A percentile compares a stretch with the other conserved stretches of the same genome.
Evolutionary conservation across 2,329 filamentous ascomycete species (phyloP).

Genomic region (Penicillium freii): DNA sequence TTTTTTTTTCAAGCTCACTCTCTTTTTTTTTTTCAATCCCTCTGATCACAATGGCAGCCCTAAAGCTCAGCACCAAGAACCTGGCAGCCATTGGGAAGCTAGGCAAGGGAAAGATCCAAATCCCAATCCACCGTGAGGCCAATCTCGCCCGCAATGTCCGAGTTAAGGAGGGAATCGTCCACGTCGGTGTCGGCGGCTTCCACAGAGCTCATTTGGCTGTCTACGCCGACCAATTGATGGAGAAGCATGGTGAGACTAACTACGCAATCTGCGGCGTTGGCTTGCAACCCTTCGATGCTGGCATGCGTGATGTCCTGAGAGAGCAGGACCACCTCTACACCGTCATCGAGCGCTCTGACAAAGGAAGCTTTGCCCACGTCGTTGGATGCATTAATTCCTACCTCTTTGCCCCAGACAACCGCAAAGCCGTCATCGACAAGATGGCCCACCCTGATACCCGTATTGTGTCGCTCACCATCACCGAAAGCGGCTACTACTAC

Average conservation of each 20-base stretch:
- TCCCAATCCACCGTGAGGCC: slow-evolving; percentile 43
- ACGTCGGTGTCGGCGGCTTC: slow-evolving; percentile 56
- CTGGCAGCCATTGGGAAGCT: slow-evolving; percentile 36
- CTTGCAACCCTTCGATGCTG: slow-evolving; percentile 50
- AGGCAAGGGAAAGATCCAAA: slow-evolving; percentile 29
- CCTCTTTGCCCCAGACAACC: slow-evolving; percentile 53
- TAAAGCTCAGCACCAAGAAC: slow-evolving; percentile 44
- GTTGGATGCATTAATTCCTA: slow-evolving; percentile 55
- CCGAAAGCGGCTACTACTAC: slow-evolving; percentile 58
- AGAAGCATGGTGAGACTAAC: slow-evolving; percentile 46
- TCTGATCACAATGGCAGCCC: slow-evolving; percentile 30
- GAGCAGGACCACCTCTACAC: slow-evolving; percentile 55
- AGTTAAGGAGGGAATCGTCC: slow-evolving; percentile 56
- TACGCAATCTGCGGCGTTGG: slow-evolving; percentile 56
- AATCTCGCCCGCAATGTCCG: slow-evolving; percentile 32
- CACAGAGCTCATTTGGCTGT: slow-evolving; percentile 55
- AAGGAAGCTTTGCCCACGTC: slow-evolving; percentile 50
- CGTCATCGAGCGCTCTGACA: slow-evolving; percentile 54
- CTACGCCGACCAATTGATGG: slow-evolving; percentile 51
- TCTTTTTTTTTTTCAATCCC: slow-evolving; percentile 13
- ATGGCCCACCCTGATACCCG: slow-evolving; percentile 56
- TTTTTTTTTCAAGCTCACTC: background rate
- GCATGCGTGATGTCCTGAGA: slow-evolving; percentile 52
- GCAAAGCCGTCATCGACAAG: slow-evolving; percentile 54
- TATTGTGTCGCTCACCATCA: slow-evolving; percentile 57